Evolutionary conservation across 2,329 filamentous ascomycete genomes (phyloP), one percentile per base, ranked within the genome.

Genomic region (Aquanectria penicillioides): DNA sequence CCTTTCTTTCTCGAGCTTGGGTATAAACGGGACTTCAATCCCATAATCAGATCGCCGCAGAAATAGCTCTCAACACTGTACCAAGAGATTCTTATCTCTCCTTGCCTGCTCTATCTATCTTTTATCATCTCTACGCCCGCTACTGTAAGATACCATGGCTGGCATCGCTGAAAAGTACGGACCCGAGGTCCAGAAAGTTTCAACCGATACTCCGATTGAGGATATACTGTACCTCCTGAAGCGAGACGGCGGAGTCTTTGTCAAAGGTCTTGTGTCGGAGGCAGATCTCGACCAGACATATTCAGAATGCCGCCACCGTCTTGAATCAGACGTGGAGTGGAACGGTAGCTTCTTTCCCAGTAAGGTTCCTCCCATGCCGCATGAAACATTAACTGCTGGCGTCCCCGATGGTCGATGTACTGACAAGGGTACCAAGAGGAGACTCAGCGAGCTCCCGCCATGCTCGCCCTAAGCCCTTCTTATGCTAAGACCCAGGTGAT

Each of bases 401-500:
- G 15, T 20, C 5, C 15, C 13, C 4, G 41, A 31, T 6, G 20
- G 7, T 11, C 18, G 12, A 5, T 20, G 6, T 15, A 7, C 22
- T 37, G 11, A 28, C 20, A 4, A 23, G 12, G 3, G n/a, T 17
- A 7, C 9, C 0, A 43, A 63, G 61, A 56, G 55, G 34, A 62
- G 22, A 63, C 54, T 2, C 59, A 63, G 20, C 44, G 55, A 28
- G 59, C 59, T 12, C 59, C 61, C 15, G 52, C 48, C 20, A 41
- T 64, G 12, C 44, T 63, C 1, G 44, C 48, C n/a, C 48, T 61
- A 15, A 64, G 62, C 52, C 56, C 62, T 23, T 58, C 52, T 4
- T 64, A 61, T 22, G 51, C 60, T 9, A 44, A 51, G 15, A 43
- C 48, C 3, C 62, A 63, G 36, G 48, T 64, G 5, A 64, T 63